phyloP scores from a whole-genome alignment of 371 early-diverging fungal genomes.

The Mortierella sp. region DNA sequence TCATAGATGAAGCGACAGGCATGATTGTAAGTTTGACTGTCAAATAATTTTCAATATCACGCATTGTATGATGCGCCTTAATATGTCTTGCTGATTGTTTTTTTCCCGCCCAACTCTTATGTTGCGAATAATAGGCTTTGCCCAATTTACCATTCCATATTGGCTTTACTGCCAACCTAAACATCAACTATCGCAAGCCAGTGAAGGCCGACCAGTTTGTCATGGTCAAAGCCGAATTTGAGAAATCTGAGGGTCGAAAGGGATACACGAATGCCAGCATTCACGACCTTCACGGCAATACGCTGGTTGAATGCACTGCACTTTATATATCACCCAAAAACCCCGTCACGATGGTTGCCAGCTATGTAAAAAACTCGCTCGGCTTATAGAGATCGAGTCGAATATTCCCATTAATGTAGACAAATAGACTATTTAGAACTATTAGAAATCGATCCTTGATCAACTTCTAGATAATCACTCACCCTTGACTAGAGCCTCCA shows the following conservation, averaged over 20 bases:
- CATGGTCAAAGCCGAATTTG: slow-evolving; percentile 71
- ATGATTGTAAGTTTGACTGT: slow-evolving; percentile 66
- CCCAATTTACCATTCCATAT: slow-evolving; percentile 72
- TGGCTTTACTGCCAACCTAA: slow-evolving; percentile 83
- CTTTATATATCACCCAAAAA: slow-evolving; percentile 76
- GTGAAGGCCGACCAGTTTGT: slow-evolving; percentile 77
- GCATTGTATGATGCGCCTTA: background rate
- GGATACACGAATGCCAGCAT: slow-evolving; percentile 75
- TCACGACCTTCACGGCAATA: slow-evolving; percentile 63
- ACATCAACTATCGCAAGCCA: slow-evolving; percentile 79
- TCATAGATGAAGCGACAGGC: slow-evolving; percentile 57
- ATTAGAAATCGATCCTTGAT: background rate
- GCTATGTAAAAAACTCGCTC: slow-evolving; percentile 54
- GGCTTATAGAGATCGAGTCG: slow-evolving; percentile 17
- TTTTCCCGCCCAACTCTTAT: background rate
- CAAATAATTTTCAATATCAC: background rate
- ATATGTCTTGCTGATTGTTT: background rate
- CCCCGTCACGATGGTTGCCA: slow-evolving; percentile 48
- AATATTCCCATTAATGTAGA: background rate
- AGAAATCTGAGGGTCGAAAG: slow-evolving; percentile 78
- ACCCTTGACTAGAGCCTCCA: too few relatives aligned
- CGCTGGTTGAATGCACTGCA: slow-evolving; percentile 75
- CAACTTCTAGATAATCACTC: too few relatives aligned
- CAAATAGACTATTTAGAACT: background rate
- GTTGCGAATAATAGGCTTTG: slow-evolving; percentile 56